These are phyloP conservation scores for Diaporthe amygdali DNA, from an alignment of 2,329 filamentous ascomycete genomes.

Conservation along the genomic window DNA sequence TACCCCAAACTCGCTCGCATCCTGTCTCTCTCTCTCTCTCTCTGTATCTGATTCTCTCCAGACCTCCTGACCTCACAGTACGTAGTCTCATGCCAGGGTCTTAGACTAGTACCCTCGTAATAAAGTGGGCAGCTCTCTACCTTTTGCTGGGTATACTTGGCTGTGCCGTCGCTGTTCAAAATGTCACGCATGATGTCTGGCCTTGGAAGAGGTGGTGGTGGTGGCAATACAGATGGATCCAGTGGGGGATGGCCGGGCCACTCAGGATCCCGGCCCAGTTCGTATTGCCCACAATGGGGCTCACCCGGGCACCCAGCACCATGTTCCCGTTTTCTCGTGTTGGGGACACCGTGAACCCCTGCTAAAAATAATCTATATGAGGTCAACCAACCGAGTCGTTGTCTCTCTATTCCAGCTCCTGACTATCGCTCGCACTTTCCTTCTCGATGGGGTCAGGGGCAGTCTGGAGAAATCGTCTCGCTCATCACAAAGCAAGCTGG, in stretches of 20 bases:
- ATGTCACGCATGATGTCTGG: not conserved
- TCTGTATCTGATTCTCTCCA: not conserved
- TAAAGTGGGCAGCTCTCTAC: not conserved
- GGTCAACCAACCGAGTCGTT: constrained; percentile 18
- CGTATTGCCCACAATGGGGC: constrained; percentile 11
- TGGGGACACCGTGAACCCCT: constrained; percentile 17
- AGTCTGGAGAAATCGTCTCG: constrained; percentile 3
- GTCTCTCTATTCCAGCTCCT: not conserved
- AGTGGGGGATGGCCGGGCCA: not conserved
- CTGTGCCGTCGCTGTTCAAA: not conserved
- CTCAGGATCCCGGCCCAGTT: constrained; percentile 9
- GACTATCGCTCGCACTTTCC: not conserved
- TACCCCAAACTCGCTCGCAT: no score
- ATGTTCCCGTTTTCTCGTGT: constrained; percentile 27
- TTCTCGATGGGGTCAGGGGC: not conserved
- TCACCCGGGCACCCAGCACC: constrained; percentile 12
- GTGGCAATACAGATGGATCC: constrained; percentile 3
- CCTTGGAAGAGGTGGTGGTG: not conserved
- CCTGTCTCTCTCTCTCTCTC: not conserved
- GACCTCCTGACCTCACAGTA: not conserved
- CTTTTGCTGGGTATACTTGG: not conserved
- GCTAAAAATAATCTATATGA: constrained; percentile 27
- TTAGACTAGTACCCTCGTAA: not conserved
- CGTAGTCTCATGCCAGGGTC: not conserved
- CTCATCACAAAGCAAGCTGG: constrained; percentile 4